A percentile compares a stretch with the other conserved stretches of the same genome.
Conservation (phyloP, 2,329 filamentous ascomycete genomes). For the Pseudocercospora fuligena region DNA sequence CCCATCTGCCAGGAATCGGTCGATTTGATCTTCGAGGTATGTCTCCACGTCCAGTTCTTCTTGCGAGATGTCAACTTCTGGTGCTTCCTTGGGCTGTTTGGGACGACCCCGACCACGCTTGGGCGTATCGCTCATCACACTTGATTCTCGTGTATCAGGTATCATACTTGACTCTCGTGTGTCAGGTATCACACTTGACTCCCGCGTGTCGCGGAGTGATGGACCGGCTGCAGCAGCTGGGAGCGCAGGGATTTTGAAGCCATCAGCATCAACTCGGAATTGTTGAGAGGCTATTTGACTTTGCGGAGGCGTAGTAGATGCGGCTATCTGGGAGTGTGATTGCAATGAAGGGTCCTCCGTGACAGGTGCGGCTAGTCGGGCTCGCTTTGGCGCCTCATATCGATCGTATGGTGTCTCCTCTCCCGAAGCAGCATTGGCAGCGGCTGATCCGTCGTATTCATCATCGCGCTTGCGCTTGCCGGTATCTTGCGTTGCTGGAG, state of each 20-base stretch:
- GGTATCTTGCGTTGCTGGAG: slow-evolving; percentile 19
- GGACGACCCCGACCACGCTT: slow-evolving; percentile 42
- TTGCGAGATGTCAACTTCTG: slow-evolving; percentile 42
- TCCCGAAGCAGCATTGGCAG: slow-evolving; percentile 10
- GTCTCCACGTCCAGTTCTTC: slow-evolving; percentile 55
- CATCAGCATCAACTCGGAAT: slow-evolving; percentile 46
- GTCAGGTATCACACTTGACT: background rate
- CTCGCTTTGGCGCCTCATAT: slow-evolving; percentile 28
- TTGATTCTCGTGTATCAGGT: background rate
- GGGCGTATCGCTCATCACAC: slow-evolving; percentile 34
- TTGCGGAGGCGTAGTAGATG: background rate
- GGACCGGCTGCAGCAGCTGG: slow-evolving; percentile 9
- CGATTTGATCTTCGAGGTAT: slow-evolving; percentile 53
- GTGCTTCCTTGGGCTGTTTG: slow-evolving; percentile 39
- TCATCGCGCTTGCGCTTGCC: slow-evolving; percentile 28
- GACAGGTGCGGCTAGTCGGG: slow-evolving; percentile 15
- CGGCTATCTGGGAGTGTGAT: background rate
- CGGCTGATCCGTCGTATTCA: slow-evolving; percentile 18
- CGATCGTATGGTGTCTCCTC: slow-evolving; percentile 14
- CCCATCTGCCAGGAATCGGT: slow-evolving; percentile 39
- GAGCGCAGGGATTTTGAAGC: slow-evolving; percentile 46
- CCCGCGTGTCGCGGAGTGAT: background rate
- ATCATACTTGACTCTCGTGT: background rate
- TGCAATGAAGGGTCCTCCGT: background rate
- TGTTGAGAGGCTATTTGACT: slow-evolving; percentile 7